Evolutionary conservation across 192 early-diverging fungal genomes (phyloP).

Genomic region (Backusella australiensis): DNA sequence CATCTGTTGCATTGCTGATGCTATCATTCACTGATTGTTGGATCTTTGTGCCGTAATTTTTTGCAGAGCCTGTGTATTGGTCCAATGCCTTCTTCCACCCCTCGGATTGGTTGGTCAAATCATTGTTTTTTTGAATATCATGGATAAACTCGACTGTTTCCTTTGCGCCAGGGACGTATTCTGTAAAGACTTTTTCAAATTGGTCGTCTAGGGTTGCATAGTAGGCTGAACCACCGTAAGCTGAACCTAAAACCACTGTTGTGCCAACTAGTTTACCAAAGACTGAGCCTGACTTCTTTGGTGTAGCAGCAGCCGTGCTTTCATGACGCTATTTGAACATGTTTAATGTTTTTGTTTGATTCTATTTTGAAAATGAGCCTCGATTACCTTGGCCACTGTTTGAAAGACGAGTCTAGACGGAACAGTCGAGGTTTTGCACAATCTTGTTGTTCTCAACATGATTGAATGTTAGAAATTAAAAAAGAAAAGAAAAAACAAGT

Average conservation of each 20-base stretch:
- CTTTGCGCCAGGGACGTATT: constrained; percentile 54
- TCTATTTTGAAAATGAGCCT: neutral
- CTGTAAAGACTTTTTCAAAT: constrained; percentile 56
- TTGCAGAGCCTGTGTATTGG: constrained; percentile 10
- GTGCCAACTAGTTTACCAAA: neutral
- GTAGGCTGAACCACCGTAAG: constrained; percentile 37
- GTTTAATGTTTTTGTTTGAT: neutral
- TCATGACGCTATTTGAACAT: constrained; percentile 19
- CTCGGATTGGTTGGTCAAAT: constrained; percentile 23
- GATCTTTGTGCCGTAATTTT: constrained; percentile 23
- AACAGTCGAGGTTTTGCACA: neutral
- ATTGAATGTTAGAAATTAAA: neutral
- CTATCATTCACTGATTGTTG: constrained; percentile 18
- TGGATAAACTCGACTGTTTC: constrained; percentile 47
- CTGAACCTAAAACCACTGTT: neutral
- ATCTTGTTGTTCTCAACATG: constrained; percentile 7
- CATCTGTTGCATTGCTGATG: constrained; percentile 29
- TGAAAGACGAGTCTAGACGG: neutral
- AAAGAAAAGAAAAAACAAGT: neutral
- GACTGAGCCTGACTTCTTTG: neutral
- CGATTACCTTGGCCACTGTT: neutral
- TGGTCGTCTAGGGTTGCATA: constrained; percentile 46
- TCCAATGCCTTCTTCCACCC: constrained; percentile 22
- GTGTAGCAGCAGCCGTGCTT: constrained; percentile 7
- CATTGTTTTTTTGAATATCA: constrained; percentile 48